Conservation (phyloP, 106 monocot species). For the Acorus gramineus region DNA sequence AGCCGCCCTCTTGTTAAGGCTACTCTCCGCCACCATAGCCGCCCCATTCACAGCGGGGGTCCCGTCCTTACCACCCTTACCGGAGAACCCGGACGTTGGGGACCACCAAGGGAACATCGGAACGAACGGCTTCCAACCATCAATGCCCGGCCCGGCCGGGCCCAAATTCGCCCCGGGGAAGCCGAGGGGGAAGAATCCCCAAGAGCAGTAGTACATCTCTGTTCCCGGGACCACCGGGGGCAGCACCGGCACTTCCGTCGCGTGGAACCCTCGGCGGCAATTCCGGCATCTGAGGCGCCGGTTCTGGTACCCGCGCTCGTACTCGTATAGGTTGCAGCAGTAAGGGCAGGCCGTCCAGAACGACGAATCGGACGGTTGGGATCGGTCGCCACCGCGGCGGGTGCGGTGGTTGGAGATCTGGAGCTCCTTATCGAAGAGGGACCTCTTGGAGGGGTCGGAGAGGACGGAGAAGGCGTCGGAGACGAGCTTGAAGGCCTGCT, state of each 20-base stretch:
- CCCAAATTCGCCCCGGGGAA: slow-evolving; percentile 19
- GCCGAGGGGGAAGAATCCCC: slow-evolving; percentile 75
- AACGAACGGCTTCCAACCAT: slow-evolving; percentile 34
- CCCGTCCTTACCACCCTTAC: no score
- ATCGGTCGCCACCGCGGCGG: background rate
- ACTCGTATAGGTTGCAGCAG: slow-evolving; percentile 60
- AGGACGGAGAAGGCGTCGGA: slow-evolving; percentile 10
- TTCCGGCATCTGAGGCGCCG: slow-evolving; percentile 32
- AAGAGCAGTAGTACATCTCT: slow-evolving; percentile 66
- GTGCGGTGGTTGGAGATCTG: slow-evolving; percentile 5
- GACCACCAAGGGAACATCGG: slow-evolving; percentile 15
- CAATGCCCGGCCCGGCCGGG: slow-evolving; percentile 8
- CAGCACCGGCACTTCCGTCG: slow-evolving; percentile 23
- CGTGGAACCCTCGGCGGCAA: slow-evolving; percentile 38
- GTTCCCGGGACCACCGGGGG: slow-evolving; percentile 65
- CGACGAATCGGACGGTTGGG: background rate
- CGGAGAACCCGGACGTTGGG: no score
- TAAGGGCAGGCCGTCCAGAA: slow-evolving; percentile 68
- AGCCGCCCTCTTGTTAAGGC: no score
- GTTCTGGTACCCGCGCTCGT: slow-evolving; percentile 26
- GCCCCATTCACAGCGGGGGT: no score
- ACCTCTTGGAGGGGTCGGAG: slow-evolving; percentile 36
- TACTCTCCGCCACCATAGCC: no score
- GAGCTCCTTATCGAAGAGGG: slow-evolving; percentile 38
- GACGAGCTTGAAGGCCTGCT: slow-evolving; percentile 6